These are phyloP conservation scores for Lipomyces kockii DNA, from an alignment of 805 yeast genomes.

Conservation along the genomic window DNA sequence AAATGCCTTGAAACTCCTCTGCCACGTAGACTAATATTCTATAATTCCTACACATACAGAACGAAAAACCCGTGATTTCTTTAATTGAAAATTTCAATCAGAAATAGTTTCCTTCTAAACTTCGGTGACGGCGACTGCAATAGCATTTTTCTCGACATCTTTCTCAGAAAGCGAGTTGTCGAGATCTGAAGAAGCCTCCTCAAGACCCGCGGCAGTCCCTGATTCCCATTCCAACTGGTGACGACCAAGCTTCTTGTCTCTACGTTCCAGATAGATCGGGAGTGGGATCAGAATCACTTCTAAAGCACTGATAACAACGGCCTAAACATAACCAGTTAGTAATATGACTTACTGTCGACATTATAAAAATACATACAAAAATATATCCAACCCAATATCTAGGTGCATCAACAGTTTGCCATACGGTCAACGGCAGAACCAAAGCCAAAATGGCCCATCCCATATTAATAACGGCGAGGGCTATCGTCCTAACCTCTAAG, in stretches of 20 bases:
- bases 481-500: conserved; percentile 28
- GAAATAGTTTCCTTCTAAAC: not conserved
- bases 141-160: not conserved
- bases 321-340: conserved; percentile 6
- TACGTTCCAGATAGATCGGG: conserved; percentile 25
- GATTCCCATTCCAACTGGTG: conserved; percentile 12
- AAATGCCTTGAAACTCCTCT: no score
- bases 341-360: not conserved
- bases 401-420: conserved; percentile 35
- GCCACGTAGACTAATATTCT: no score
- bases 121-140: not conserved
- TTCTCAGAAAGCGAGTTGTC: not conserved
- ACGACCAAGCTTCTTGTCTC: conserved; percentile 23
- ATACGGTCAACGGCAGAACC: conserved; percentile 27
- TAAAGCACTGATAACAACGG: conserved; percentile 19
- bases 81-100: no score
- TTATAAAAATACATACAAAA: conserved; percentile 4
- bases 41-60: no score
- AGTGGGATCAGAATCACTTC: conserved; percentile 28
- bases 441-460: conserved; percentile 26
- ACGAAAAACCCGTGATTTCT: no score
- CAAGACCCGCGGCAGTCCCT: conserved; percentile 4
- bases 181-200: conserved; percentile 44
- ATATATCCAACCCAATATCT: conserved; percentile 28
- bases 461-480: conserved; percentile 26